Conservation (phyloP, 192 early-diverging fungal genomes). For the Podila epigama region DNA sequence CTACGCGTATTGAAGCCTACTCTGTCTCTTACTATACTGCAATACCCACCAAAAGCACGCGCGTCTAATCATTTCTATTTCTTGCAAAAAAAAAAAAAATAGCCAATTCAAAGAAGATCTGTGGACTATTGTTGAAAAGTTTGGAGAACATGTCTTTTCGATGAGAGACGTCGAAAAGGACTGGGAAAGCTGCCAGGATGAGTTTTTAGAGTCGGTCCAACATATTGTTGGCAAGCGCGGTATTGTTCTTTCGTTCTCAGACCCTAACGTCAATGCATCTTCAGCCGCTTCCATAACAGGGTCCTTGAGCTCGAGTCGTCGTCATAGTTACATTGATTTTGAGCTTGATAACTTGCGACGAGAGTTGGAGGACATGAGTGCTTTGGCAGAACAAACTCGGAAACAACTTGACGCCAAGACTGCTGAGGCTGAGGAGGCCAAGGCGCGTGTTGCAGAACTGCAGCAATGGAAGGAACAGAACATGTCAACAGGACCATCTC, state of each 20-base stretch:
- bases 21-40: no score
- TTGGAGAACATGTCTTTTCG: conserved; percentile 49
- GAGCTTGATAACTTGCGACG: conserved; percentile 29
- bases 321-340: conserved; percentile 45
- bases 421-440: conserved; percentile 28
- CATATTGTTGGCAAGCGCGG: conserved; percentile 50
- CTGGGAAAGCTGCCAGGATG: conserved; percentile 43
- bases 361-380: conserved; percentile 34
- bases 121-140: conserved; percentile 58
- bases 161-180: conserved; percentile 47
- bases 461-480: conserved; percentile 5
- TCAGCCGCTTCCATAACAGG: conserved; percentile 24
- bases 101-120: conserved; percentile 54
- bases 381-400: conserved; percentile 16
- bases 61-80: not conserved
- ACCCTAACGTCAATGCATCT: conserved; percentile 6
- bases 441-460: conserved; percentile 7
- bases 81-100: not conserved
- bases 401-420: conserved; percentile 10
- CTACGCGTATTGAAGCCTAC: not conserved
- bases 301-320: conserved; percentile 26
- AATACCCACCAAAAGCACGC: not conserved
- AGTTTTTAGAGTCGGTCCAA: conserved; percentile 46
- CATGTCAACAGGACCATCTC: conserved; percentile 2
- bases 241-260: conserved; percentile 20